Conservation (phyloP, 2,329 filamentous ascomycete species). For the Cladosporium cucumerinum region DNA sequence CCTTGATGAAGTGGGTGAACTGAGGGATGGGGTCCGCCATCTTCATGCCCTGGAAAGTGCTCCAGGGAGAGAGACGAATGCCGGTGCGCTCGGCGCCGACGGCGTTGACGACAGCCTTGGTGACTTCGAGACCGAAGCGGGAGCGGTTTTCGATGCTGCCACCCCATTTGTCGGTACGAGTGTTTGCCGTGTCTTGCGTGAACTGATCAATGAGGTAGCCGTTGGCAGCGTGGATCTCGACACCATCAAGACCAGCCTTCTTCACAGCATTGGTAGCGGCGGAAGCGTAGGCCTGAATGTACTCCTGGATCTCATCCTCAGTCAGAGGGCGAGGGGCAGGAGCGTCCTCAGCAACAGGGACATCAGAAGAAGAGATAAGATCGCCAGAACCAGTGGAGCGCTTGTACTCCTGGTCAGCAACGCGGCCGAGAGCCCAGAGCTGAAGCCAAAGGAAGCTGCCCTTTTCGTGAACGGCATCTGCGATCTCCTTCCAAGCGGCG, state of each 20-base stretch:
- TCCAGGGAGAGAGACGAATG: constrained; percentile 60
- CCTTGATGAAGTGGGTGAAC: constrained; percentile 56
- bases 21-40: constrained; percentile 57
- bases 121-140: constrained; percentile 52
- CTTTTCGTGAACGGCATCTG: constrained; percentile 50
- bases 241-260: constrained; percentile 57
- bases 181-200: constrained; percentile 56
- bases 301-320: constrained; percentile 34
- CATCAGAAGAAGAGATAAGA: constrained; percentile 35
- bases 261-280: constrained; percentile 46
- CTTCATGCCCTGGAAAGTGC: constrained; percentile 60
- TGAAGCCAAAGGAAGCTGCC: constrained; percentile 49
- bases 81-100: constrained; percentile 53
- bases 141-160: constrained; percentile 50
- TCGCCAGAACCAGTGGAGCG: constrained; percentile 25
- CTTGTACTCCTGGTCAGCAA: constrained; percentile 36
- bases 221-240: constrained; percentile 50
- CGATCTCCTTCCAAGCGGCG: constrained; percentile 50
- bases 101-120: constrained; percentile 49
- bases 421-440: constrained; percentile 49
- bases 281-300: constrained; percentile 38
- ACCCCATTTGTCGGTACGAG: constrained; percentile 48
- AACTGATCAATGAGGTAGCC: constrained; percentile 64
- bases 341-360: constrained; percentile 35
- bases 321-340: constrained; percentile 37